A percentile compares a stretch with the other conserved stretches of the same genome.
phyloP scores from a whole-genome alignment of 2,329 filamentous ascomycete species.

The Atkinsonella texensis region DNA sequence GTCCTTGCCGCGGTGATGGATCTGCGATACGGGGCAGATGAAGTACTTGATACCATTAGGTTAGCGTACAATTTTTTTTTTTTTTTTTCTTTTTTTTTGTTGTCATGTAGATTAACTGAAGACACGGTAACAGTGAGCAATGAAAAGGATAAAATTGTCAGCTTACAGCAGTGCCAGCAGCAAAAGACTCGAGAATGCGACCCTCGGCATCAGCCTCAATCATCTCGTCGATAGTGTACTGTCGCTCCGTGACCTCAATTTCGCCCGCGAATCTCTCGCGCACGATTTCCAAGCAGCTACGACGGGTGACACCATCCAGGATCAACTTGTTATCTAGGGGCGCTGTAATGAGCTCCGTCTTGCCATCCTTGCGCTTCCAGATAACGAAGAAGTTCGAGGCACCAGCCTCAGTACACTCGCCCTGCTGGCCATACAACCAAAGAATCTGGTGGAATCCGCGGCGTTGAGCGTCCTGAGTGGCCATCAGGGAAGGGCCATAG shows the following conservation, averaged over 20 bases:
- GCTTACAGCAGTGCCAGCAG: conserved; percentile 72
- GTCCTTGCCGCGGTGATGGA: conserved; percentile 55
- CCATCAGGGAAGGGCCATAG: conserved; percentile 74
- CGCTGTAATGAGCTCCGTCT: conserved; percentile 64
- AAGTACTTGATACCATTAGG: conserved; percentile 42
- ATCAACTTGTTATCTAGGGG: conserved; percentile 75
- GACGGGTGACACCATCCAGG: conserved; percentile 76
- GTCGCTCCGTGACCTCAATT: conserved; percentile 65
- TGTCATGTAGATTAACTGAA: conserved; percentile 10
- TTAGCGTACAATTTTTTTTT: neutral
- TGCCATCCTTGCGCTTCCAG: conserved; percentile 44
- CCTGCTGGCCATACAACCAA: conserved; percentile 77
- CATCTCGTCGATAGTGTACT: conserved; percentile 72
- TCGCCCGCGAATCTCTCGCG: conserved; percentile 46
- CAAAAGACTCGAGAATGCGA: conserved; percentile 72
- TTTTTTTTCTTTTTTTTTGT: neutral
- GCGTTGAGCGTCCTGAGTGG: conserved; percentile 60
- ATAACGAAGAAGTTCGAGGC: conserved; percentile 88
- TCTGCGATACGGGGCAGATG: conserved; percentile 53
- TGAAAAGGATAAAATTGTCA: neutral
- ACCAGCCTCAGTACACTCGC: conserved; percentile 78
- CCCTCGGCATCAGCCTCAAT: conserved; percentile 61
- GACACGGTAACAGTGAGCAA: neutral
- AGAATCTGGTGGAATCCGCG: conserved; percentile 79
- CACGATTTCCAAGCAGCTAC: conserved; percentile 65